Conservation (phyloP, 2,329 filamentous ascomycete genomes). For the Pyrenophora seminiperda region DNA sequence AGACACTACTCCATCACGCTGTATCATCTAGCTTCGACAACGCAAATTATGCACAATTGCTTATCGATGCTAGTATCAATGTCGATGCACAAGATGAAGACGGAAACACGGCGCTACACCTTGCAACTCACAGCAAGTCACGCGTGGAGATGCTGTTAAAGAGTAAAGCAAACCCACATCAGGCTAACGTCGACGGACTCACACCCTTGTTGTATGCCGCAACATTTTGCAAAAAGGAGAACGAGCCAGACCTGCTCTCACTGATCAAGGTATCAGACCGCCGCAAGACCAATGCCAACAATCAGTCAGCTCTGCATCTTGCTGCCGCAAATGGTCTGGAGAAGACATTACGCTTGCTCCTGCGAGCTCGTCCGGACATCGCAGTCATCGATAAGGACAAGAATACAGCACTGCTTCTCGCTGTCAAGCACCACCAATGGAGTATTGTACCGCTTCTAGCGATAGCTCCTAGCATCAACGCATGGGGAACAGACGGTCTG, state of each 20-base stretch:
- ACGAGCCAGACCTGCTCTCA: constrained; percentile 31
- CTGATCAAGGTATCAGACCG: constrained; percentile 33
- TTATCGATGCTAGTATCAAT: constrained; percentile 31
- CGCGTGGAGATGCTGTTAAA: constrained; percentile 36
- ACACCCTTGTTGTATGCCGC: constrained; percentile 32
- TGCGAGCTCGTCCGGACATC: constrained; percentile 32
- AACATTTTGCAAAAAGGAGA: constrained; percentile 14
- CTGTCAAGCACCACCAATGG: constrained; percentile 38
- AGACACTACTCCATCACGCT: constrained; percentile 38
- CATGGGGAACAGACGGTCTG: constrained; percentile 38
- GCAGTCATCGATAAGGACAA: constrained; percentile 29
- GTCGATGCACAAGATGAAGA: constrained; percentile 29
- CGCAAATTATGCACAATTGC: constrained; percentile 25
- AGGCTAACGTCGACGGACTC: constrained; percentile 25
- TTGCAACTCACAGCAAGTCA: constrained; percentile 27
- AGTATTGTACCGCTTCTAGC: constrained; percentile 33
- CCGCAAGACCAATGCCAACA: constrained; percentile 18
- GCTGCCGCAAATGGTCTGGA: constrained; percentile 36
- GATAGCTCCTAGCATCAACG: constrained; percentile 37
- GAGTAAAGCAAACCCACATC: constrained; percentile 24
- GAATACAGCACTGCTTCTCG: constrained; percentile 38
- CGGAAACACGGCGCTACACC: constrained; percentile 37
- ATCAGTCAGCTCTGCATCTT: constrained; percentile 35
- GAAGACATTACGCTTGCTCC: constrained; percentile 25
- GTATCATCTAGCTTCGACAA: constrained; percentile 25